phyloP scores from a whole-genome alignment of 306 rosid species.

The Quercus robur region DNA sequence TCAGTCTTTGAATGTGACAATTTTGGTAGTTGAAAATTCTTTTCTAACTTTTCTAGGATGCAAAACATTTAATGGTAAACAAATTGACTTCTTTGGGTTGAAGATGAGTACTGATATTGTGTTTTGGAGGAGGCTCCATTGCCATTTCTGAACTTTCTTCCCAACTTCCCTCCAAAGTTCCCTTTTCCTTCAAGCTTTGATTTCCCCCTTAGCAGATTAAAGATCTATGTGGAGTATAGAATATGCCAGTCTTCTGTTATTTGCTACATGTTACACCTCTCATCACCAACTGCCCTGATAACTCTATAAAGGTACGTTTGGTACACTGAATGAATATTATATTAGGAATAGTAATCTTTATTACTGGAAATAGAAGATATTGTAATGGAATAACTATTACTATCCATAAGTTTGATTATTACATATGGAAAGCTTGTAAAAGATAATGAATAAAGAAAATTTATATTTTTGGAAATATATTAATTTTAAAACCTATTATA shows the following conservation, averaged over 20 bases:
- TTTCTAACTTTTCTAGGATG: not conserved
- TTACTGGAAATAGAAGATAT: too few relatives aligned
- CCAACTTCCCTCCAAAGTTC: too few relatives aligned
- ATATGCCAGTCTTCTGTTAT: not conserved
- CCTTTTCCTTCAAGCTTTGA: not conserved
- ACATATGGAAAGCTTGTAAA: too few relatives aligned
- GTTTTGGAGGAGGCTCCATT: not conserved
- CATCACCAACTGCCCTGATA: not conserved
- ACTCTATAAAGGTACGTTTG: not conserved
- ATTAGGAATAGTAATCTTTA: too few relatives aligned
- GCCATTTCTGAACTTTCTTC: too few relatives aligned
- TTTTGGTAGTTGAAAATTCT: not conserved
- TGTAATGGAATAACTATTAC: too few relatives aligned
- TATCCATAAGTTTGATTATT: too few relatives aligned
- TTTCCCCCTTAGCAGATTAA: not conserved
- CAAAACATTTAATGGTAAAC: not conserved
- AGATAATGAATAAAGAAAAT: too few relatives aligned
- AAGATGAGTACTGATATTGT: not conserved
- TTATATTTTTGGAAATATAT: too few relatives aligned
- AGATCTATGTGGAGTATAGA: not conserved
- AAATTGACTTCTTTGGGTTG: not conserved
- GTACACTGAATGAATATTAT: too few relatives aligned
- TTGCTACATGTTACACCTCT: not conserved
- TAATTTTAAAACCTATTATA: too few relatives aligned
- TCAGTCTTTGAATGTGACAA: not conserved